Conservation (phyloP, 345 rosid genomes). For the Sonneratia caseolaris region DNA sequence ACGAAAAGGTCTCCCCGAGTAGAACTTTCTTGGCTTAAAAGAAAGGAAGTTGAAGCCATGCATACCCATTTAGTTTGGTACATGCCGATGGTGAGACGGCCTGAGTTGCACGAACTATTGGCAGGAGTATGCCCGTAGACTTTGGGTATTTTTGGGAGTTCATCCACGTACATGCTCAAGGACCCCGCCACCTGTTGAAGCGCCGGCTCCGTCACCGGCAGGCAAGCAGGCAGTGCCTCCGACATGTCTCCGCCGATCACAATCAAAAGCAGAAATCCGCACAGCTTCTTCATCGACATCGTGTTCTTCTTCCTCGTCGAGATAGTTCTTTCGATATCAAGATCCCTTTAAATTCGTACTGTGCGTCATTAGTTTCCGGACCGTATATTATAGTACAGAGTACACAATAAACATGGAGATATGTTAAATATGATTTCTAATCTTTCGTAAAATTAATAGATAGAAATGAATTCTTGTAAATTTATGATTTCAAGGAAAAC, state of each 20-base stretch:
- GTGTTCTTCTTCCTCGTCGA: too few species aligned
- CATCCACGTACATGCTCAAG: conserved; percentile 13
- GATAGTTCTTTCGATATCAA: too few species aligned
- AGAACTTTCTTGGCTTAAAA: neutral
- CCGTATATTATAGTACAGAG: too few species aligned
- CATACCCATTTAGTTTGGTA: conserved; percentile 13
- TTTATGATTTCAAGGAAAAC: too few species aligned
- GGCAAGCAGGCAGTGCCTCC: neutral
- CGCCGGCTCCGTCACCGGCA: conserved; percentile 1
- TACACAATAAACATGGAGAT: too few species aligned
- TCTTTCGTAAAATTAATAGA: too few species aligned
- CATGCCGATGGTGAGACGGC: conserved; percentile 16
- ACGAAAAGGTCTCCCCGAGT: neutral
- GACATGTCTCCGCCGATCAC: neutral
- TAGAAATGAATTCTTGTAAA: too few species aligned
- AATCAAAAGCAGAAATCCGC: neutral
- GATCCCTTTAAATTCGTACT: too few species aligned
- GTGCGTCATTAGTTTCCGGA: too few species aligned
- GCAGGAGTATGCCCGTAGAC: neutral
- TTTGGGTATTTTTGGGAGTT: conserved; percentile 16
- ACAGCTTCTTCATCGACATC: neutral
- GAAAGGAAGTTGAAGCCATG: too few species aligned
- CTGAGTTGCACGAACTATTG: neutral
- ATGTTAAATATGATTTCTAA: too few species aligned
- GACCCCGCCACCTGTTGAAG: conserved; percentile 10